Conservation (phyloP, 129 eudicot species). For the Centrapalus pauciflorus region DNA sequence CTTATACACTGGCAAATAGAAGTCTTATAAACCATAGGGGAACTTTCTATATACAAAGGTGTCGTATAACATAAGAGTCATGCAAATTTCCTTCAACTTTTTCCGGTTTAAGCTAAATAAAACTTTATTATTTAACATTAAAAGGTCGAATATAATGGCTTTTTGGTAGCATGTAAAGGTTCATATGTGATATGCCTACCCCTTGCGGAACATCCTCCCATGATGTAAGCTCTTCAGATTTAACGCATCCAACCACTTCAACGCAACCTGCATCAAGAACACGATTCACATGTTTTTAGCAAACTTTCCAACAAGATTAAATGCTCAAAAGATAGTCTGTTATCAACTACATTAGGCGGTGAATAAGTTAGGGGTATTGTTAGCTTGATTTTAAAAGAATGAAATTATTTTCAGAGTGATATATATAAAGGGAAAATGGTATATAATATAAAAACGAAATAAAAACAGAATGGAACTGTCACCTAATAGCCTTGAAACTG, state of each 20-base stretch:
- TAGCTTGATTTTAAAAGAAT: neutral
- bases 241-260: constrained; percentile 87
- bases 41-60: too few species aligned
- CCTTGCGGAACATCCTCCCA: constrained; percentile 93
- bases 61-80: too few species aligned
- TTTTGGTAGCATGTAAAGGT: neutral
- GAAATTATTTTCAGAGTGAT: neutral
- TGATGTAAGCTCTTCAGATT: constrained; percentile 62
- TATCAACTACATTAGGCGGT: constrained; percentile 3
- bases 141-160: neutral
- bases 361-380: constrained; percentile 6
- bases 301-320: neutral
- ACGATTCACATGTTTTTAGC: neutral
- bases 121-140: neutral
- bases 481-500: constrained; percentile 87
- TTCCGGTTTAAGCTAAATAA: neutral
- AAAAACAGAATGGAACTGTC: neutral
- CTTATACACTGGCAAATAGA: too few species aligned
- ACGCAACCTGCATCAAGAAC: constrained; percentile 66
- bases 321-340: neutral
- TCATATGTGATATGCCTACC: constrained; percentile 28
- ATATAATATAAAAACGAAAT: neutral
- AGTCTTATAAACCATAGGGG: too few species aligned
- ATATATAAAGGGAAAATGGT: neutral
- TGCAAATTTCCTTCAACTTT: too few species aligned